Base-by-base conservation (phyloP, 2,329 filamentous ascomycete genomes). In the Arthrocladium fulminans region DNA sequence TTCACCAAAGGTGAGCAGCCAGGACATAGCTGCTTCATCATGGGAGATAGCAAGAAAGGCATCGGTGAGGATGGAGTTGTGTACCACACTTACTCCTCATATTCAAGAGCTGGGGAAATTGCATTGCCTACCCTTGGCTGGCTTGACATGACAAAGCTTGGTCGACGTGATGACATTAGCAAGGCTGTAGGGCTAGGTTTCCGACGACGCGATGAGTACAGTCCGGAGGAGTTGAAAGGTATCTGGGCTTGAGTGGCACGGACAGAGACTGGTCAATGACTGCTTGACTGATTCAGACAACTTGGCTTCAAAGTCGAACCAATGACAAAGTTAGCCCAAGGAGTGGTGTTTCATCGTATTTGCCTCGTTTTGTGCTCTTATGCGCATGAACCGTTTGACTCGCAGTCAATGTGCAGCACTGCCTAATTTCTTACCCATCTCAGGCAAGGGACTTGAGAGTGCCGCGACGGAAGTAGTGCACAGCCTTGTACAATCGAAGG, bases 11-110 rank as follows among this genome's bases (percentile, higher is more conserved):
- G 63, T 1, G 66, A 70, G 30, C 57, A 63, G 17, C 63, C 66
- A 2, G 67, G 66, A 3, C 58, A 66, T 22, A 68, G 66, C 47
- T 61, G 68, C 4, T 70, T 69, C 29, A 52, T 60, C 30, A 63
- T 59, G 47, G 54, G 52, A 12, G 50, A 51, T 5, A 22, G 8
- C 3, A 13, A 19, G 25, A 45, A 38, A 17, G 51, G 49, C 13
- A 30, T 50, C 13, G 51, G 54, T 4, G 56, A 61, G 8, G 60
- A 56, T 3, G 60, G 60, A 0, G 57, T 61, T 2, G 50, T 68
- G 2, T 69, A 64, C 47, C 65, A 70, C 54, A 68, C 64, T 2
- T 70, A 71, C 17, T 48, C 37, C 34, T 46, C 34, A 24, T 54
- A 56, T 23, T 47, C 49, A 8, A 22, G 54, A 10, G 51, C 47